Conservation (phyloP, 1,139 yeast genomes). For the Suhomyces choctaworum region DNA sequence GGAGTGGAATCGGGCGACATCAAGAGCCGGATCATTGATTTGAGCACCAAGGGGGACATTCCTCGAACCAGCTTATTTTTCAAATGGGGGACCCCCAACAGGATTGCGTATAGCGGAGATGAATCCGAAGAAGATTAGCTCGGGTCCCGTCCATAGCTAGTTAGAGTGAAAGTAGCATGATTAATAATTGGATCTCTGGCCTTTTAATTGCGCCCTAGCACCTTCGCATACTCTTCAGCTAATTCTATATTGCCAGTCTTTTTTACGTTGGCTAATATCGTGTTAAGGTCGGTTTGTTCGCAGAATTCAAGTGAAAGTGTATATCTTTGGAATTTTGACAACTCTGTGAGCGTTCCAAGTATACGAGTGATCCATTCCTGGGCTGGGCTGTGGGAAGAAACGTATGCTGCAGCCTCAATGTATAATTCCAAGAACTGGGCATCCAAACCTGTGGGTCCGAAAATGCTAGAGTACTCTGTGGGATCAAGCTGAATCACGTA, state of each 20-base stretch:
- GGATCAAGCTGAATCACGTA: conserved; percentile 41
- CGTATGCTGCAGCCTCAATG: conserved; percentile 44
- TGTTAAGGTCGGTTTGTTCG: conserved; percentile 5
- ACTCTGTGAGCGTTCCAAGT: conserved; percentile 18
- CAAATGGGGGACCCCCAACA: conserved; percentile 38
- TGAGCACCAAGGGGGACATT: conserved; percentile 38
- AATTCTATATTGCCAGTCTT: conserved; percentile 2
- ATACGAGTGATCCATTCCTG: conserved; percentile 22
- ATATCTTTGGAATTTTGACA: conserved; percentile 29
- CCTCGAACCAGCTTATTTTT: conserved; percentile 32
- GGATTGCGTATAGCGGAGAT: conserved; percentile 40
- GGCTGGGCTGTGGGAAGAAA: conserved; percentile 18
- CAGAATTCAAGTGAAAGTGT: conserved; percentile 26
- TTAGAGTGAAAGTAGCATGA: too few relatives aligned
- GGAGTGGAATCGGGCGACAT: conserved; percentile 52
- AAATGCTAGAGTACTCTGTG: conserved; percentile 32
- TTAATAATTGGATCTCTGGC: too few relatives aligned
- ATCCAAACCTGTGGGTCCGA: conserved; percentile 55
- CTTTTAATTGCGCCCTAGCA: too few relatives aligned
- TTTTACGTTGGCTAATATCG: conserved; percentile 9
- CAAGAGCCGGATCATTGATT: conserved; percentile 37
- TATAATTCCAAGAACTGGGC: conserved; percentile 54
- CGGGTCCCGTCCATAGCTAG: too few relatives aligned
- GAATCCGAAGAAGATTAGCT: conserved; percentile 6
- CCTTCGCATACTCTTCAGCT: conserved; percentile 4